Conservation (phyloP, 768 basidiomycete species). For the Boletellus ananas region DNA sequence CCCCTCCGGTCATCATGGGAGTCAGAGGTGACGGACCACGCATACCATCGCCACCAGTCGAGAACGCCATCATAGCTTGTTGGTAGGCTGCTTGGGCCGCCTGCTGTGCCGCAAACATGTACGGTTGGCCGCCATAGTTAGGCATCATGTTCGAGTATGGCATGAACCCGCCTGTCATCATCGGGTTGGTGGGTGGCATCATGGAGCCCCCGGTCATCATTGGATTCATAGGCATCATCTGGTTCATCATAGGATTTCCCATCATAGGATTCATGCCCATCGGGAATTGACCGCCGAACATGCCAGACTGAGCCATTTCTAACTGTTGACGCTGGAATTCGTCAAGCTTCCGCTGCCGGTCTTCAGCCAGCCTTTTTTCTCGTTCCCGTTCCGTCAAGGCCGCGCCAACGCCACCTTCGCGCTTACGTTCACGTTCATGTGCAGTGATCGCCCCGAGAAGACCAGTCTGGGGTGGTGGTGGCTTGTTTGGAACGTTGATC, state of each 20-base stretch:
- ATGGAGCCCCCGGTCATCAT: conserved; percentile 56
- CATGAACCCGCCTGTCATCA: conserved; percentile 53
- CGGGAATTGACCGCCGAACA: conserved; percentile 53
- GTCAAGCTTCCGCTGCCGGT: conserved; percentile 88
- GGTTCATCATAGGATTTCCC: conserved; percentile 56
- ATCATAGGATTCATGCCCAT: conserved; percentile 66
- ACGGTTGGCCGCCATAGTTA: conserved; percentile 57
- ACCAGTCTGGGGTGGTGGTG: conserved; percentile 92
- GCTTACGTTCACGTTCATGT: conserved; percentile 90
- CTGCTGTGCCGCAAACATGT: conserved; percentile 83
- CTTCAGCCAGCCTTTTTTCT: conserved; percentile 88
- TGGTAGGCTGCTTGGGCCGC: conserved; percentile 82
- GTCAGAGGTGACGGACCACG: conserved; percentile 38
- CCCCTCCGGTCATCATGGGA: conserved; percentile 56
- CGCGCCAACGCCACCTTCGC: conserved; percentile 93
- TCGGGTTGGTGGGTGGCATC: conserved; percentile 46
- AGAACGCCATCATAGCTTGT: conserved; percentile 83
- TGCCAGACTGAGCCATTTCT: conserved; percentile 83
- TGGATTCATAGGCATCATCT: conserved; percentile 49
- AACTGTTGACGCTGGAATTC: conserved; percentile 85
- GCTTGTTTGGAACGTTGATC: conserved; percentile 94
- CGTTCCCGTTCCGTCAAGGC: conserved; percentile 93
- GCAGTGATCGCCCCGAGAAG: conserved; percentile 94
- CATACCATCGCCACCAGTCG: conserved; percentile 62
- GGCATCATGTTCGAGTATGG: conserved; percentile 41